These are phyloP conservation scores for Breviolum minutum DNA, from an alignment of 73 alveolate species.

Conservation along the genomic window DNA sequence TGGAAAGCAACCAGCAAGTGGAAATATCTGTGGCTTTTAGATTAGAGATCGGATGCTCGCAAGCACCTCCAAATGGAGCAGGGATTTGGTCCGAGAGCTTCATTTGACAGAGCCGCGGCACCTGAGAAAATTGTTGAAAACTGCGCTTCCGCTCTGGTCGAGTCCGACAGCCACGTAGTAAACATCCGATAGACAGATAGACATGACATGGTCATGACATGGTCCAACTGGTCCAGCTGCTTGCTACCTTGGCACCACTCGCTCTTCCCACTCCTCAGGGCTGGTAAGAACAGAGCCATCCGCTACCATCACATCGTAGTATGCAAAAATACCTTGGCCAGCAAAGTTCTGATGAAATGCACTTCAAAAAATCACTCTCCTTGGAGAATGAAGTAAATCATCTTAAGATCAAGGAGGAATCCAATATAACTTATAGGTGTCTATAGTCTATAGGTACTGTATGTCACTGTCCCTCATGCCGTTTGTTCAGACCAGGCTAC, in stretches of 20 bases:
- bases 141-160: no score
- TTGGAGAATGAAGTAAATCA: no score
- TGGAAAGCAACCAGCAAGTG: no score
- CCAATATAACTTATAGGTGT: no score
- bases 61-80: neutral
- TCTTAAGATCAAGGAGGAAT: no score
- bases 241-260: constrained; percentile 24
- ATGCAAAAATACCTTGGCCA: constrained; percentile 5
- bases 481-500: neutral
- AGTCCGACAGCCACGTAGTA: no score
- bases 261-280: constrained; percentile 37
- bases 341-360: neutral
- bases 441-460: no score
- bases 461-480: neutral
- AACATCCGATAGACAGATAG: neutral
- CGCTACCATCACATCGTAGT: constrained; percentile 60
- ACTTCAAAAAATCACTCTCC: neutral
- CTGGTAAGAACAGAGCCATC: constrained; percentile 10
- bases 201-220: neutral
- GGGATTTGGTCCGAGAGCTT: neutral
- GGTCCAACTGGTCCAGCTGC: neutral
- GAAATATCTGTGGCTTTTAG: no score
- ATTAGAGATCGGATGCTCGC: no score
- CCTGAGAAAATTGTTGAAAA: neutral
- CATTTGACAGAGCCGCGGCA: neutral